Conservation (phyloP, 1,284 basidiomycete species). For the Heterobasidion annosum region DNA sequence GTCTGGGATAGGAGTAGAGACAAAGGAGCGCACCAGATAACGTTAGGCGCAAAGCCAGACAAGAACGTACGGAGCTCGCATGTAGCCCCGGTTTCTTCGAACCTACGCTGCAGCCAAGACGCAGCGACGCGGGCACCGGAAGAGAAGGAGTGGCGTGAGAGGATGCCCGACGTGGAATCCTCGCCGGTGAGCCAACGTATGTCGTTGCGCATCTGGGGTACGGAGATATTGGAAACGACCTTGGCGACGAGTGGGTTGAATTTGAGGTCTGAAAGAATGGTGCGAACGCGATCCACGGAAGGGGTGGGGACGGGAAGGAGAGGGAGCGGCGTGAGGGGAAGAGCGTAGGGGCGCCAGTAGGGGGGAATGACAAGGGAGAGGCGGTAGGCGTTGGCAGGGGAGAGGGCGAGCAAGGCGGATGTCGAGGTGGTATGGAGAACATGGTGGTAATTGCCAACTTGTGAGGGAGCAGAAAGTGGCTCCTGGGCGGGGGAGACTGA, state of each 20-base stretch:
- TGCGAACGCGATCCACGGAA: slow-evolving; percentile 38
- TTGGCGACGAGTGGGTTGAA: slow-evolving; percentile 54
- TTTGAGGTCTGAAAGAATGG: slow-evolving; percentile 37
- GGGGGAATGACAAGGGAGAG: slow-evolving; percentile 46
- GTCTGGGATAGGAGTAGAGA: not conserved
- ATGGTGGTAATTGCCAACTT: slow-evolving; percentile 7
- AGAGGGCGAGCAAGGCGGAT: slow-evolving; percentile 38
- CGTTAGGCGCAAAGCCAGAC: slow-evolving; percentile 71
- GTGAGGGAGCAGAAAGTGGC: slow-evolving; percentile 13
- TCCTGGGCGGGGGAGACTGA: slow-evolving; percentile 6
- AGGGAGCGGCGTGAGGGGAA: slow-evolving; percentile 36
- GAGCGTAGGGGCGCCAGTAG: slow-evolving; percentile 50
- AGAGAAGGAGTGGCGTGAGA: slow-evolving; percentile 74
- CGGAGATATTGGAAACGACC: slow-evolving; percentile 54
- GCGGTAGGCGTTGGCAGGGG: slow-evolving; percentile 21
- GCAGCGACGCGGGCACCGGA: slow-evolving; percentile 62
- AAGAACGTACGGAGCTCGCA: slow-evolving; percentile 65
- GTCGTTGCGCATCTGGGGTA: slow-evolving; percentile 56
- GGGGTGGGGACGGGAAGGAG: slow-evolving; percentile 43
- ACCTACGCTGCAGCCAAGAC: slow-evolving; percentile 61
- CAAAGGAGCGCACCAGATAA: slow-evolving; percentile 56
- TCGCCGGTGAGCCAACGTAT: slow-evolving; percentile 81
- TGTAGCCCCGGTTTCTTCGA: slow-evolving; percentile 65
- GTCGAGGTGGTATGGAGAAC: slow-evolving; percentile 29
- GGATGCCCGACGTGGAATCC: slow-evolving; percentile 51